Evolutionary conservation across 495 filamentous ascomycete genomes (phyloP).

Genomic region (Penicillium salamii): DNA sequence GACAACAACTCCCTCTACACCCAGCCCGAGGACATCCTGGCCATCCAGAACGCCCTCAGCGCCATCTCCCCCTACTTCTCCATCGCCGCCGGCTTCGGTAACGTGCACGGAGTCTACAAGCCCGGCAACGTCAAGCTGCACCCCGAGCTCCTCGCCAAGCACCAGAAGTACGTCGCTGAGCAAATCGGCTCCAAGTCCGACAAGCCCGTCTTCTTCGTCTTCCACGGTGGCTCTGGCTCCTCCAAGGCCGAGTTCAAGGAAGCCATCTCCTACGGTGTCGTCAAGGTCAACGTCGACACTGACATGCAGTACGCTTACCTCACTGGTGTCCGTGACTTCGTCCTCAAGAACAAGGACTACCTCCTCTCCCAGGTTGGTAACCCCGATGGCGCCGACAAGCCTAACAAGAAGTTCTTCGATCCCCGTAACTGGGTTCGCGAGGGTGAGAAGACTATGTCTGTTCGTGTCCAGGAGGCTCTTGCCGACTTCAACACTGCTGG

Average conservation of each 20-base stretch:
- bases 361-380: slow-evolving; percentile 82
- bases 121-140: slow-evolving; percentile 96
- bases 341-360: slow-evolving; percentile 94
- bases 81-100: slow-evolving; percentile 97
- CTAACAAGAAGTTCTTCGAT: slow-evolving; percentile 99
- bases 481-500: slow-evolving; percentile 88
- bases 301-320: slow-evolving; percentile 72
- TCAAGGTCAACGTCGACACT: slow-evolving; percentile 95
- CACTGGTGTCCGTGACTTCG: slow-evolving; percentile 86
- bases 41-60: slow-evolving; percentile 78
- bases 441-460: slow-evolving; percentile 95
- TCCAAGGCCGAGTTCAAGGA: slow-evolving; percentile 82
- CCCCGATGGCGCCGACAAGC: slow-evolving; percentile 92
- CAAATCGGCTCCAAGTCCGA: slow-evolving; percentile 61
- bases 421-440: slow-evolving; percentile 73
- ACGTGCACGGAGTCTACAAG: slow-evolving; percentile 99
- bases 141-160: slow-evolving; percentile 89
- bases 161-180: slow-evolving; percentile 87
- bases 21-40: slow-evolving; percentile 90
- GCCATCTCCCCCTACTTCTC: slow-evolving; percentile 91
- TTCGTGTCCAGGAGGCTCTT: slow-evolving; percentile 74
- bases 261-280: slow-evolving; percentile 88
- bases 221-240: slow-evolving; percentile 95
- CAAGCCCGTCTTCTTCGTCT: slow-evolving; percentile 98
- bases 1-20: slow-evolving; percentile 98